Conservation (phyloP, 371 early-diverging fungal genomes). For the Mortierella sp. region DNA sequence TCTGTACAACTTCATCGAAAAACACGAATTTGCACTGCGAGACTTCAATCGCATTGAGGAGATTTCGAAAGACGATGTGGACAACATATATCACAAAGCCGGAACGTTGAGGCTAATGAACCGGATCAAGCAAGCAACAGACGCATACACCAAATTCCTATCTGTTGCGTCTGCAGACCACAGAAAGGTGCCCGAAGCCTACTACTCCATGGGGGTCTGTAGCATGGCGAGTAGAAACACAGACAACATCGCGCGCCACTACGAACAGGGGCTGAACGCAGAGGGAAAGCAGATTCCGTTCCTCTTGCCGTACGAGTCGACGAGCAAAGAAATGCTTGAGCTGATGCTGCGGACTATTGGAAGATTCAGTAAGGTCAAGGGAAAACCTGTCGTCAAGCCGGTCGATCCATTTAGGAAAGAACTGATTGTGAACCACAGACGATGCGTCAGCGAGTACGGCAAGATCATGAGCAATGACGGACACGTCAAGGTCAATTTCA, state of each 20-base stretch:
- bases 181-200: slow-evolving; percentile 41
- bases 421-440: slow-evolving; percentile 41
- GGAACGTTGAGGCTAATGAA: slow-evolving; percentile 32
- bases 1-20: slow-evolving; percentile 35
- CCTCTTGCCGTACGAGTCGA: slow-evolving; percentile 35
- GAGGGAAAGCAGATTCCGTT: slow-evolving; percentile 39
- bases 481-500: slow-evolving; percentile 25
- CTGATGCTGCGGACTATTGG: slow-evolving; percentile 22
- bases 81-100: slow-evolving; percentile 39
- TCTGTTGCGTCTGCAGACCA: slow-evolving; percentile 35
- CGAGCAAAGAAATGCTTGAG: slow-evolving; percentile 37
- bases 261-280: slow-evolving; percentile 32
- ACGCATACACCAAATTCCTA: slow-evolving; percentile 41
- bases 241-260: slow-evolving; percentile 27
- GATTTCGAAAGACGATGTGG: slow-evolving; percentile 37
- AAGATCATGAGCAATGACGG: slow-evolving; percentile 28
- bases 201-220: slow-evolving; percentile 28
- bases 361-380: slow-evolving; percentile 27
- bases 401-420: slow-evolving; percentile 39
- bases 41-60: slow-evolving; percentile 39
- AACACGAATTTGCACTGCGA: slow-evolving; percentile 33
- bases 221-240: slow-evolving; percentile 16
- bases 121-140: slow-evolving; percentile 35
- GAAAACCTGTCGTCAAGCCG: slow-evolving; percentile 32
- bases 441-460: slow-evolving; percentile 25